Evolutionary conservation across 2,329 filamentous ascomycete genomes (phyloP).

Genomic region (Aureobasidium subglaciale): DNA sequence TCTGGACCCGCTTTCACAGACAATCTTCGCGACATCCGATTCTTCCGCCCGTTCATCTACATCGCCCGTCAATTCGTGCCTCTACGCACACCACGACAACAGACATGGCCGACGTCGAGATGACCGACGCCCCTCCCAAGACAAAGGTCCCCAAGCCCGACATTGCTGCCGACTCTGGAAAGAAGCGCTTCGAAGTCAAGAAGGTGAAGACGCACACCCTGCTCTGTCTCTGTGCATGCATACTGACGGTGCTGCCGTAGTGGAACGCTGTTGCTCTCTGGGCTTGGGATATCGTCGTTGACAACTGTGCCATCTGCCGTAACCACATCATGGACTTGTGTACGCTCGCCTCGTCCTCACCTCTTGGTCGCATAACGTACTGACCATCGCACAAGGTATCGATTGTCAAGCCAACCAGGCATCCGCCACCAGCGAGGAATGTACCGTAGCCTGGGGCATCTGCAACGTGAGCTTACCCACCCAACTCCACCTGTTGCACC

Average conservation of each 20-base stretch:
- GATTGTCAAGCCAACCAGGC: conserved; percentile 99
- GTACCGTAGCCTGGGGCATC: conserved; percentile 97
- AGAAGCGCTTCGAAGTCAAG: conserved; percentile 98
- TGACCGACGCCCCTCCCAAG: conserved; percentile 71
- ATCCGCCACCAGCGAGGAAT: conserved; percentile 93
- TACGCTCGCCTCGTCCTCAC: conserved; percentile 37
- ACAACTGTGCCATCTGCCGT: conserved; percentile 98
- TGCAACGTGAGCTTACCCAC: conserved; percentile 84
- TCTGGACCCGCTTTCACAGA: neutral
- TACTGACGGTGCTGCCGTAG: conserved; percentile 39
- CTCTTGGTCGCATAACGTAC: neutral
- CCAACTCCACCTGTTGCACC: neutral
- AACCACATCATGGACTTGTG: conserved; percentile 99
- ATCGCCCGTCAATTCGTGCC: conserved; percentile 14
- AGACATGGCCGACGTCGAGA: conserved; percentile 89
- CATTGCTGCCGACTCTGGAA: conserved; percentile 56
- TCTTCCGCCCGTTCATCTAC: conserved; percentile 19
- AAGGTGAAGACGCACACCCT: conserved; percentile 57
- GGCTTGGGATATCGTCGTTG: conserved; percentile 99
- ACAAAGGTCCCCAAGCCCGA: conserved; percentile 45
- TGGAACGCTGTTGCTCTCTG: conserved; percentile 98
- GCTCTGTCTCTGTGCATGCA: conserved; percentile 15
- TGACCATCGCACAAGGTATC: conserved; percentile 55
- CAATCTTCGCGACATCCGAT: neutral
- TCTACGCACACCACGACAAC: conserved; percentile 18